Conservation (phyloP, 2,329 filamentous ascomycete species). For the Aspergillus pseudoterreus region DNA sequence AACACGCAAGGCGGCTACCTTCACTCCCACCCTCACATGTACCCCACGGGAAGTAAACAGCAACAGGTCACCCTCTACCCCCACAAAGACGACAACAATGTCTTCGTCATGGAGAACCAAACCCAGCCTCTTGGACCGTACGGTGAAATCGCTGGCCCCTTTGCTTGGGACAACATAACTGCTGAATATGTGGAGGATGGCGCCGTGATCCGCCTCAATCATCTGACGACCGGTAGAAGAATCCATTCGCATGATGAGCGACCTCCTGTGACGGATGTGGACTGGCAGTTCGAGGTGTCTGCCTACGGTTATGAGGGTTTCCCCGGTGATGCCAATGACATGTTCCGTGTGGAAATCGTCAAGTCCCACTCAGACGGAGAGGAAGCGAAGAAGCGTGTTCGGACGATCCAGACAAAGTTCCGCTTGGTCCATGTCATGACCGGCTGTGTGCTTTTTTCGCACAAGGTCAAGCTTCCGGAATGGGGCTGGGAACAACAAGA, state of each 20-base stretch:
- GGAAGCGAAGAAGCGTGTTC: conserved; percentile 75
- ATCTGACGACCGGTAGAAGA: conserved; percentile 76
- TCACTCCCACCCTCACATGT: conserved; percentile 96
- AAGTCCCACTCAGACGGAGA: conserved; percentile 79
- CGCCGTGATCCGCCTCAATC: conserved; percentile 76
- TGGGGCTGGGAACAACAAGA: conserved; percentile 99
- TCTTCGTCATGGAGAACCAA: conserved; percentile 92
- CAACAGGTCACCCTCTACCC: conserved; percentile 98
- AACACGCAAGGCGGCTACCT: conserved; percentile 98
- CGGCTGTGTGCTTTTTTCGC: conserved; percentile 91
- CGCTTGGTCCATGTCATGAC: conserved; percentile 94
- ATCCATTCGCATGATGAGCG: conserved; percentile 93
- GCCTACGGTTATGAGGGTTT: conserved; percentile 98
- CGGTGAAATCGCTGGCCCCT: conserved; percentile 74
- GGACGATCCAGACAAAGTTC: conserved; percentile 97
- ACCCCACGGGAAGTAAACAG: conserved; percentile 94
- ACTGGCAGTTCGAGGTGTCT: conserved; percentile 95
- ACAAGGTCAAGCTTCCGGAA: conserved; percentile 97
- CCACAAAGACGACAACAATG: conserved; percentile 98
- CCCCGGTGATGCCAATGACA: conserved; percentile 91
- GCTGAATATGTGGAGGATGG: conserved; percentile 72
- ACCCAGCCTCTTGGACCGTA: conserved; percentile 79
- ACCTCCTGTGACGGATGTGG: conserved; percentile 76
- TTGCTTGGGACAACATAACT: conserved; percentile 77
- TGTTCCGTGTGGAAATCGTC: conserved; percentile 92